A percentile compares a stretch with the other conserved stretches of the same genome.
Evolutionary conservation across 805 yeast genomes (phyloP).

Genomic region (Candida vartiovaarae): DNA sequence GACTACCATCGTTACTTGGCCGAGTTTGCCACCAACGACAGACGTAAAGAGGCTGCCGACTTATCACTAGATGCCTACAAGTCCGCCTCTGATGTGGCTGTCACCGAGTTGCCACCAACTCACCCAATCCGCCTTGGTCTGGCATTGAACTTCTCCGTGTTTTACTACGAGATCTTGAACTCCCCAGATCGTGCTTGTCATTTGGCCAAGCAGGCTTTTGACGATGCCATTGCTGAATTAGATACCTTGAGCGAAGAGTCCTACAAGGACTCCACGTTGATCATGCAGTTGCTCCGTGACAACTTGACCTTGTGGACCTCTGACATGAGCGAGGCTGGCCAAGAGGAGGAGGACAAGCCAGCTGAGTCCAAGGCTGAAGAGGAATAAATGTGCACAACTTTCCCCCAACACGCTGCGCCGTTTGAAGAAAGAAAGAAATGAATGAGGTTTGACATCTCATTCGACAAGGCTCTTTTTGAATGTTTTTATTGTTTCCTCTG

Average conservation of each 20-base stretch:
- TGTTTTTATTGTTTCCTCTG: background rate
- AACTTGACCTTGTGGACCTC: slow-evolving; percentile 97
- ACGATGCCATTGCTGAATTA: slow-evolving; percentile 97
- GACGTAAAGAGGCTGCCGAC: slow-evolving; percentile 88
- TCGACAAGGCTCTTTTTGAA: background rate
- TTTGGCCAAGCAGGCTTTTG: slow-evolving; percentile 97
- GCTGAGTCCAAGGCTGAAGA: slow-evolving; percentile 25
- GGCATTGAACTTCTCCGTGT: slow-evolving; percentile 95
- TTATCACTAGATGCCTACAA: slow-evolving; percentile 91
- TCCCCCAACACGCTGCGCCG: too few relatives aligned
- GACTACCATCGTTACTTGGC: slow-evolving; percentile 99
- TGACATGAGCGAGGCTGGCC: slow-evolving; percentile 81
- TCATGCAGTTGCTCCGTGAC: slow-evolving; percentile 98
- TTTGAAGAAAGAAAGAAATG: background rate
- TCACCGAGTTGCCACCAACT: slow-evolving; percentile 94
- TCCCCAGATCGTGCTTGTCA: slow-evolving; percentile 99
- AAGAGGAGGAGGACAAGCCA: slow-evolving; percentile 40
- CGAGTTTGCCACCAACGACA: slow-evolving; percentile 88
- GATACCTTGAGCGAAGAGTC: slow-evolving; percentile 97
- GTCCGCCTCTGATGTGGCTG: slow-evolving; percentile 94
- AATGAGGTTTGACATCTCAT: background rate
- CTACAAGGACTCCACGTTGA: slow-evolving; percentile 96
- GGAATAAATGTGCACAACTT: slow-evolving; percentile 17
- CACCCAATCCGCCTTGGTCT: slow-evolving; percentile 98
- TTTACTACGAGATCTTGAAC: slow-evolving; percentile 96